These are phyloP conservation scores for Trichoderma semiorbis DNA, from an alignment of 2,329 filamentous ascomycete genomes.

Conservation along the genomic window DNA sequence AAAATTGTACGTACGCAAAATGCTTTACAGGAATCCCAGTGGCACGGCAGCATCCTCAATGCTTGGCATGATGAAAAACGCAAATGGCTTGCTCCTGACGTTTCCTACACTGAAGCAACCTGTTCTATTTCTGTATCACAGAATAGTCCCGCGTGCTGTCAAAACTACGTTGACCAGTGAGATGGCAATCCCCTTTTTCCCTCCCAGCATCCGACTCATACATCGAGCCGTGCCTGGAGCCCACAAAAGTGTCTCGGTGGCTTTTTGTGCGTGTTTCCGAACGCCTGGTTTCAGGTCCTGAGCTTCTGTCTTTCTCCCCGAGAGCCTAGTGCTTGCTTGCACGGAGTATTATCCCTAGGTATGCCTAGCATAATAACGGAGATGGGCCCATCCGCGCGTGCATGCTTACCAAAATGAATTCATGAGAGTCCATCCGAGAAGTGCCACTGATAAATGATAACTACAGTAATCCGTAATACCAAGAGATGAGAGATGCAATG, in stretches of 20 bases:
- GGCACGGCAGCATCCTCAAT: neutral
- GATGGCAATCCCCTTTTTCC: neutral
- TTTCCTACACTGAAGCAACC: neutral
- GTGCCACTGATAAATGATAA: neutral
- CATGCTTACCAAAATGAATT: neutral
- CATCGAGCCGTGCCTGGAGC: neutral
- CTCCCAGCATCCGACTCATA: neutral
- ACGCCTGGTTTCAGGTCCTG: constrained; percentile 4
- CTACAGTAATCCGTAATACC: neutral
- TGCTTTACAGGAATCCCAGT: neutral
- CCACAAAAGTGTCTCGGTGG: constrained; percentile 11
- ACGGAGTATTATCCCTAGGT: constrained; percentile 1
- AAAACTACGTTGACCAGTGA: neutral
- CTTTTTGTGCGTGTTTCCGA: neutral
- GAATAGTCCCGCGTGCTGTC: neutral
- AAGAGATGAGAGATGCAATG: neutral
- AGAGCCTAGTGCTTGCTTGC: neutral
- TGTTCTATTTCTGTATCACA: neutral
- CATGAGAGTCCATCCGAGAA: neutral
- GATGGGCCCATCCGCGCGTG: neutral
- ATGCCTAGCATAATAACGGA: neutral
- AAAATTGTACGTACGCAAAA: neutral
- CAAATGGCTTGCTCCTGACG: neutral
- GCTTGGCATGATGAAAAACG: neutral
- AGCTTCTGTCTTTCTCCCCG: neutral